Evolutionary conservation across 202 grass and related monocot genomes (phyloP).

Genomic region (Alloteropsis angusta): DNA sequence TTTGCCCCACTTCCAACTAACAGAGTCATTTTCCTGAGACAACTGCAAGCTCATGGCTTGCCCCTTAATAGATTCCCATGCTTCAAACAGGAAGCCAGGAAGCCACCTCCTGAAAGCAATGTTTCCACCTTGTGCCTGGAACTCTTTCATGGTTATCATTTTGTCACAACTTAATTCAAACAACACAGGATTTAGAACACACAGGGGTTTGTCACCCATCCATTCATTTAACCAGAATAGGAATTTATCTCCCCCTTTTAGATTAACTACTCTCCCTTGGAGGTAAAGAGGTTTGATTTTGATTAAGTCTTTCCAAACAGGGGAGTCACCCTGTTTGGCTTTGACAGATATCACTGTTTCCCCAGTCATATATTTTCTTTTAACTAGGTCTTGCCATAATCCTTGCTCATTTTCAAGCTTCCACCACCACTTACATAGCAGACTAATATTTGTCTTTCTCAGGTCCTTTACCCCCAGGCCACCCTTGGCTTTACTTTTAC

Average conservation of each 20-base stretch:
- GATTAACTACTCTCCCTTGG: not conserved
- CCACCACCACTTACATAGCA: not conserved
- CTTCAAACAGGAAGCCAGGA: no score
- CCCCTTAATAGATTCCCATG: no score
- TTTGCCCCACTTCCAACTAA: no score
- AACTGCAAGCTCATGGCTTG: no score
- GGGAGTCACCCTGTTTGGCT: not conserved
- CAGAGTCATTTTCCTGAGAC: no score
- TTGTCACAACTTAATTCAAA: not conserved
- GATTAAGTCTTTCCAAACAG: not conserved
- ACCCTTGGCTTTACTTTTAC: no score
- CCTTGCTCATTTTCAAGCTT: not conserved
- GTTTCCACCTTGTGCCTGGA: no score
- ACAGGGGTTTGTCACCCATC: not conserved
- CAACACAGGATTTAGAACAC: fast-evolving
- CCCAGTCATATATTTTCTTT: not conserved
- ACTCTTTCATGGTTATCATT: no score
- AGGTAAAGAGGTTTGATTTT: no score
- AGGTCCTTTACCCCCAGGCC: not conserved
- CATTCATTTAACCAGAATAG: not conserved
- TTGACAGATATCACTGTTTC: no score
- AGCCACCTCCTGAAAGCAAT: no score
- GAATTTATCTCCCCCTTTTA: not conserved
- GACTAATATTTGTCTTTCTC: not conserved
- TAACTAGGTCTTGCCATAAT: not conserved